Base-by-base conservation (phyloP, 495 filamentous ascomycete genomes). In the Tuber aestivum region DNA sequence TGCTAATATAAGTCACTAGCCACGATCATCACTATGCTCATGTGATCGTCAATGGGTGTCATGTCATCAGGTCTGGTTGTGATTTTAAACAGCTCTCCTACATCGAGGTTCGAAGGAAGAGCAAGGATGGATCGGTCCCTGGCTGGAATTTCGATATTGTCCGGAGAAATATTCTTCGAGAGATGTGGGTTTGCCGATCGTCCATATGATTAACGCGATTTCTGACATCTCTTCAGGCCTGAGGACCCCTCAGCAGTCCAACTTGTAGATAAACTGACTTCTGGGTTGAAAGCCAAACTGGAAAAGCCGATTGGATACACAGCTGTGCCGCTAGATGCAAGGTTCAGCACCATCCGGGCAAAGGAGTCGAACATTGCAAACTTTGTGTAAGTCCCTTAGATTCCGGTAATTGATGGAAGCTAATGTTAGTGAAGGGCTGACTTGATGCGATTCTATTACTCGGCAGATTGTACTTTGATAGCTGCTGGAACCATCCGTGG, bases 1-100 rank as follows among this genome's bases (percentile, higher is more conserved):
- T n/a, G 68, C 80, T 81, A 71, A 79, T 70, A 20, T 37, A 75
- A n/a, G 18, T 69, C 44, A 45, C 12, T 73, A 82, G 81, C 6
- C 94, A 97, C 79, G 94, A 97, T 76, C 94, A 97, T 80, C 94
- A 91, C 82, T 97, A 97, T 79, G 86, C 86, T 42, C 93, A 97
- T 83, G 86, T 87, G 68, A 71, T 92, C 71, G 86, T 94, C 78
- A 95, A 96, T 76, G 89, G 90, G 21, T 90, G 88, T 6, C 93
- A 97, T 80, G 86, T 96, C 3, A 86, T 97, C 4, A 89, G 94
- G 4, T 95, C 92, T 0, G 93, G 94, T 0, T 92, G 89, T 35
- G 94, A 97, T 82, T 97, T 97, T 84, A 95, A 93, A 84, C 92
- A 97, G 77, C 84, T 97, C 6, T 94, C 91, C 78, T 97, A 97